Evolutionary conservation across 2,329 filamentous ascomycete species (phyloP).

Genomic region (Amphichorda felina): DNA sequence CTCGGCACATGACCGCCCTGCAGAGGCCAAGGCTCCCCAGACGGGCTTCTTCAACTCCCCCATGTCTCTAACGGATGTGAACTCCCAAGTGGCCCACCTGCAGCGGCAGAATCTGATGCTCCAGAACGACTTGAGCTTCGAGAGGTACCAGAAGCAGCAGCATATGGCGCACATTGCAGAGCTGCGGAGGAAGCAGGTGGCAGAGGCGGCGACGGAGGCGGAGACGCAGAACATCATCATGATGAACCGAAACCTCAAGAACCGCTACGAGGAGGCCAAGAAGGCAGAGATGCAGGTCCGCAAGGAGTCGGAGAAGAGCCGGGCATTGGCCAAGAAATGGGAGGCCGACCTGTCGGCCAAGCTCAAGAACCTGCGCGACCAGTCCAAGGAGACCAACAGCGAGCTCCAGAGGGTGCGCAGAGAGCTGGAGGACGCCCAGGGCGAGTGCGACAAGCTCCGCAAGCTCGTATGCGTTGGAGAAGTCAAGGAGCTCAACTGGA

Average conservation of each 20-base stretch:
- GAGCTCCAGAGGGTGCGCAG: slow-evolving; percentile 45
- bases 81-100: slow-evolving; percentile 39
- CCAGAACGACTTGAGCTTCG: slow-evolving; percentile 72
- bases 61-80: slow-evolving; percentile 16
- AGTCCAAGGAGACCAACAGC: slow-evolving; percentile 51
- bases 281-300: slow-evolving; percentile 57
- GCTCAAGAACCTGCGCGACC: slow-evolving; percentile 53
- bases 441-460: slow-evolving; percentile 53
- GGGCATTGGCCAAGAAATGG: slow-evolving; percentile 66
- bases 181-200: slow-evolving; percentile 61
- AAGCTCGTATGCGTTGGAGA: slow-evolving; percentile 57
- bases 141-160: slow-evolving; percentile 73
- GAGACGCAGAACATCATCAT: slow-evolving; percentile 75
- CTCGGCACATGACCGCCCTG: slow-evolving; percentile 23
- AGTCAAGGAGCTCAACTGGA: slow-evolving; percentile 50
- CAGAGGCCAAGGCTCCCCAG: neutral
- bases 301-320: slow-evolving; percentile 60
- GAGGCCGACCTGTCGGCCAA: slow-evolving; percentile 60
- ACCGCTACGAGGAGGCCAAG: slow-evolving; percentile 61
- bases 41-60: slow-evolving; percentile 10
- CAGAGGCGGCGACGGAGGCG: slow-evolving; percentile 66
- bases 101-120: slow-evolving; percentile 65
- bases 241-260: slow-evolving; percentile 61
- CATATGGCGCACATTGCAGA: slow-evolving; percentile 74
- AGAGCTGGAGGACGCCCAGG: slow-evolving; percentile 44